These are phyloP conservation scores for Alloascoidea hylecoeti DNA, from an alignment of 805 yeast species.

Conservation along the genomic window DNA sequence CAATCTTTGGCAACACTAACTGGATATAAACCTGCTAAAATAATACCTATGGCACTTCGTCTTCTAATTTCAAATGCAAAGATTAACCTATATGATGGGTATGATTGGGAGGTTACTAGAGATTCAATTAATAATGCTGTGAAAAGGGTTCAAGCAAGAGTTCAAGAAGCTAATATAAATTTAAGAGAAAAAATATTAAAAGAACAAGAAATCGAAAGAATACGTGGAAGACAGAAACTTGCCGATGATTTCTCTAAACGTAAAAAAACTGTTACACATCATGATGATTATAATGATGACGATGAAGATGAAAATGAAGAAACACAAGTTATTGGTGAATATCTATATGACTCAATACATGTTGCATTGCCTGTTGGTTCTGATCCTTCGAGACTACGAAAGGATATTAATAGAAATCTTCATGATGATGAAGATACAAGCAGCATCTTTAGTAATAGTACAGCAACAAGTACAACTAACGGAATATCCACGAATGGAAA, in stretches of 20 bases:
- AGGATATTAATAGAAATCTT: conserved; percentile 37
- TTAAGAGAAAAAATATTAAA: neutral
- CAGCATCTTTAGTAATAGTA: neutral
- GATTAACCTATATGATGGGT: conserved; percentile 62
- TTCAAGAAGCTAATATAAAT: conserved; percentile 17
- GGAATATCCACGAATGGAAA: too few relatives aligned
- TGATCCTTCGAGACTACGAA: conserved; percentile 30
- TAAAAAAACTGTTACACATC: neutral
- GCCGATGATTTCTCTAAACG: neutral
- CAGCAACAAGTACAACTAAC: too few relatives aligned
- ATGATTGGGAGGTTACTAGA: conserved; percentile 79
- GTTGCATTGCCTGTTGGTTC: conserved; percentile 38
- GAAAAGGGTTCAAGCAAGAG: conserved; percentile 39
- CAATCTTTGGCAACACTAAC: neutral
- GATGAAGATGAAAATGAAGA: conserved; percentile 10
- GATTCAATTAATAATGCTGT: conserved; percentile 52
- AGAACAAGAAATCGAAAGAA: neutral
- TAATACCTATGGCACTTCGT: neutral
- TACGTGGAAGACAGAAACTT: neutral
- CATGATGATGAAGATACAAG: conserved; percentile 17
- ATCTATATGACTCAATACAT: conserved; percentile 69
- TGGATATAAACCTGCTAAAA: neutral
- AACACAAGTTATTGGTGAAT: conserved; percentile 35
- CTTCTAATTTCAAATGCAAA: neutral
- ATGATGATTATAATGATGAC: conserved; percentile 4